phyloP scores from a whole-genome alignment of 306 rosid genomes.

The Bauhinia variegata region DNA sequence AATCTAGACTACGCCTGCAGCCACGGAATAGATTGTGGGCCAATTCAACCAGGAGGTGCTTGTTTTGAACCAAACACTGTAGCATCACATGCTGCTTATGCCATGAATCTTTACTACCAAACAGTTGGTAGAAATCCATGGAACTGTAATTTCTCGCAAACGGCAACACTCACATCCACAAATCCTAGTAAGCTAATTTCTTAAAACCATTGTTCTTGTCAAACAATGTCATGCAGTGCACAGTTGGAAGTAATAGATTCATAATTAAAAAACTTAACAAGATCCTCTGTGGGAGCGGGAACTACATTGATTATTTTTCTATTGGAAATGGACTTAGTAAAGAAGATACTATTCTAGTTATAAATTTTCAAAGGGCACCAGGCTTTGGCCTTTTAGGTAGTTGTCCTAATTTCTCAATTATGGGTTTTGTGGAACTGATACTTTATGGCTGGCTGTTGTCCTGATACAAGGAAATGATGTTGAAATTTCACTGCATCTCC shows the following conservation, averaged over 20 bases:
- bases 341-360: background rate
- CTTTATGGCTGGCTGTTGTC: constrained; percentile 7
- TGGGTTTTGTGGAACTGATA: constrained; percentile 15
- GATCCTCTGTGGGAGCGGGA: too few relatives aligned
- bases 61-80: constrained; percentile 77
- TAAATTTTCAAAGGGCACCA: background rate
- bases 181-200: constrained; percentile 83
- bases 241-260: background rate
- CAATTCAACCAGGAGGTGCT: constrained; percentile 77
- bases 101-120: constrained; percentile 93
- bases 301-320: too few relatives aligned
- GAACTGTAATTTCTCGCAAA: constrained; percentile 91
- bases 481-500: too few relatives aligned
- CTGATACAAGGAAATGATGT: background rate
- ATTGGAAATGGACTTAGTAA: too few relatives aligned
- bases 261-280: too few relatives aligned
- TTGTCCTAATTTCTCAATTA: background rate
- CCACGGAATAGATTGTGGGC: constrained; percentile 64
- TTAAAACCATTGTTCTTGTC: background rate
- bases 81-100: constrained; percentile 78
- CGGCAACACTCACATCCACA: constrained; percentile 71
- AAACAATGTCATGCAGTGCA: constrained; percentile 4
- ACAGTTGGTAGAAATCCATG: constrained; percentile 50
- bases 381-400: constrained; percentile 11
- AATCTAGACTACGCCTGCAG: constrained; percentile 75